A percentile compares a stretch with the other conserved stretches of the same genome.
phyloP scores from a whole-genome alignment of 495 filamentous ascomycete species.

The Lineolata rhizophorae region DNA sequence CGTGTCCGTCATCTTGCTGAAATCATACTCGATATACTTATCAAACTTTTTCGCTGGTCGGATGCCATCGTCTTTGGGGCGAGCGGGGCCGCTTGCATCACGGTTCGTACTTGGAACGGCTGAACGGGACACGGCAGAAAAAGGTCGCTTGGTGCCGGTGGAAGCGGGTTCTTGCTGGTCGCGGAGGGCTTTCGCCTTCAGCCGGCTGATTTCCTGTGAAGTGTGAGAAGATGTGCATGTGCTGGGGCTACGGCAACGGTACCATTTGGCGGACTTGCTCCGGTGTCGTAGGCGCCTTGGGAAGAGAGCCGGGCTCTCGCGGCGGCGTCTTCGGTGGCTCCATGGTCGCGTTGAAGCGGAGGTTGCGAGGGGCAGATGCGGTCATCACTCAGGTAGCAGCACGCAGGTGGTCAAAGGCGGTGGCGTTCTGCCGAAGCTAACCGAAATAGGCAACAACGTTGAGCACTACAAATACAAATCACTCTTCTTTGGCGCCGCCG shows the following conservation, averaged over 20 bases:
- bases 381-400: no score
- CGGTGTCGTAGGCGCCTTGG: background rate
- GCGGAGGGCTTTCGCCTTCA: conserved; percentile 69
- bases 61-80: conserved; percentile 33
- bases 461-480: no score
- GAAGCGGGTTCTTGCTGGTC: conserved; percentile 13
- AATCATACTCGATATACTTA: conserved; percentile 91
- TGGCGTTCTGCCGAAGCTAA: no score
- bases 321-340: no score
- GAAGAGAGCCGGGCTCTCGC: background rate
- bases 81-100: conserved; percentile 6
- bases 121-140: conserved; percentile 37
- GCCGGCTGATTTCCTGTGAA: conserved; percentile 62
- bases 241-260: background rate
- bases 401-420: no score
- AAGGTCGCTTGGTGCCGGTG: conserved; percentile 35
- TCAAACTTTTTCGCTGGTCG: conserved; percentile 59
- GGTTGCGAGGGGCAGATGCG: no score
- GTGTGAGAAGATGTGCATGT: background rate
- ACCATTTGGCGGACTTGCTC: conserved; percentile 5
- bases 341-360: no score
- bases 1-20: conserved; percentile 92
- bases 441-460: no score
- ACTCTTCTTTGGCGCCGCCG: conserved; percentile 23
- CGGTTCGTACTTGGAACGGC: background rate